Evolutionary conservation across 2,329 filamentous ascomycete genomes (phyloP), one percentile per base, ranked within the genome.

Genomic region (Pseudopithomyces maydicus): DNA sequence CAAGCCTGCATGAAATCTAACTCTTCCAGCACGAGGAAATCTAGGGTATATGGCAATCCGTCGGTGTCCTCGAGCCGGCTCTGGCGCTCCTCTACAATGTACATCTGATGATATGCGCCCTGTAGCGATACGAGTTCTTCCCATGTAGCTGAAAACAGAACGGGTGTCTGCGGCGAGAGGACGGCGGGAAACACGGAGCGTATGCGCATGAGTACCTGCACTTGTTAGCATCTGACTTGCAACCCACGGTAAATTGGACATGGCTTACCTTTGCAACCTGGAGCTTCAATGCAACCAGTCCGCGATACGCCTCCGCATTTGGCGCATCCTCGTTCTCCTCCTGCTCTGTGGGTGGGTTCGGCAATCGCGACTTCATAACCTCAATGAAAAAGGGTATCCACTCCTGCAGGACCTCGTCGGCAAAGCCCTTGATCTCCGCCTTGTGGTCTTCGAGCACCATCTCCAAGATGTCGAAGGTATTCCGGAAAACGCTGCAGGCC

Each of bases 391-490:
- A 97, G 4, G 93, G 91, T 60, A 91, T 88, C 95, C 95, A 99
- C 49, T 86, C 85, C 65, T 83, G 84, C 47, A 98, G 82, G 0
- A 92, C 87, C 70, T 96, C 90, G 59, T 97, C 91, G 52, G 94
- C 92, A 74, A 99, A 99, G 1, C 83, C 84, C 76, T 91, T 95
- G 59, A 98, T 92, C 54, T 91, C 91, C 56, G 85, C 84, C 69
- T 91, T 90, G 77, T 98, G 91, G 66, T 96, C 91, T 65, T 97
- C 93, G 82, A 97, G 90, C 64, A 98, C 90, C 86, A 97, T 96
- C 78, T 98, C 92, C 79, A 99, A 86, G 55, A 95, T 91, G 73
- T 98, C 92, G 74, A 99, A 96, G 77, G 92, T 97, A 47, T 88
- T 88, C 55, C 92, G 86, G 81, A 98, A 97, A 56, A 97, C 91